Evolutionary conservation across 2,329 filamentous ascomycete species (phyloP).

Genomic region (Corinectria fuckeliana): DNA sequence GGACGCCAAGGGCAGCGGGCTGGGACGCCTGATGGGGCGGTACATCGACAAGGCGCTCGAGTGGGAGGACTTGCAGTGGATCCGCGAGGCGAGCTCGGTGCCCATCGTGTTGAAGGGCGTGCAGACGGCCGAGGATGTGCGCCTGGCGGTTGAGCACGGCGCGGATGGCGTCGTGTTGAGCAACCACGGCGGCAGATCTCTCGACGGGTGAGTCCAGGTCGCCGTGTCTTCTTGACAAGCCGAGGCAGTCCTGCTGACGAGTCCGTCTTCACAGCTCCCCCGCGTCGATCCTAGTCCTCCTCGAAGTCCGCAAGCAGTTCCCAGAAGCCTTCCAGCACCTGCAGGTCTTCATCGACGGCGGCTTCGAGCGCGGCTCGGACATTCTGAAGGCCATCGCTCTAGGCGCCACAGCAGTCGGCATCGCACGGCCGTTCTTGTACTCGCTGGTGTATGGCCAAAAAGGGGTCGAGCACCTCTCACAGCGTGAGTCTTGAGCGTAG

Average conservation of each 20-base stretch:
- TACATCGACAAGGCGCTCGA: slow-evolving; percentile 59
- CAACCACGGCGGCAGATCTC: slow-evolving; percentile 64
- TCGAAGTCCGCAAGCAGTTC: slow-evolving; percentile 57
- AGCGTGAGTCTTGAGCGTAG: slow-evolving; percentile 51
- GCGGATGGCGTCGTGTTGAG: slow-evolving; percentile 62
- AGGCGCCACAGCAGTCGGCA: slow-evolving; percentile 60
- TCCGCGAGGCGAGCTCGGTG: slow-evolving; percentile 51
- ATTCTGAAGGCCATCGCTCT: slow-evolving; percentile 61
- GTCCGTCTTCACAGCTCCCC: slow-evolving; percentile 34
- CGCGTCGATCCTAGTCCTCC: slow-evolving; percentile 56
- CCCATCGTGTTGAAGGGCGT: slow-evolving; percentile 65
- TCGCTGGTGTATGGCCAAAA: slow-evolving; percentile 60
- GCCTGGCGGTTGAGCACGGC: slow-evolving; percentile 54
- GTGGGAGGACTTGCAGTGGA: slow-evolving; percentile 62
- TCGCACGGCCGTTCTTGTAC: slow-evolving; percentile 60
- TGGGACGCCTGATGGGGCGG: slow-evolving; percentile 58
- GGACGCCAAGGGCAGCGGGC: slow-evolving; percentile 59
- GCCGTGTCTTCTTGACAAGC: accelerated
- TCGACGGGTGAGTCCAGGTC: slow-evolving; percentile 50
- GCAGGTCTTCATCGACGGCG: slow-evolving; percentile 61
- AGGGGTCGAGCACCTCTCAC: slow-evolving; percentile 60
- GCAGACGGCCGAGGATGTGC: slow-evolving; percentile 62
- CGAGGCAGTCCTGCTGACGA: background rate
- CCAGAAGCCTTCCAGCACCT: slow-evolving; percentile 57
- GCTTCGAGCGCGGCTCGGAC: slow-evolving; percentile 59